Conservation (phyloP, 2,329 filamentous ascomycete genomes). For the Polychaeton citri region DNA sequence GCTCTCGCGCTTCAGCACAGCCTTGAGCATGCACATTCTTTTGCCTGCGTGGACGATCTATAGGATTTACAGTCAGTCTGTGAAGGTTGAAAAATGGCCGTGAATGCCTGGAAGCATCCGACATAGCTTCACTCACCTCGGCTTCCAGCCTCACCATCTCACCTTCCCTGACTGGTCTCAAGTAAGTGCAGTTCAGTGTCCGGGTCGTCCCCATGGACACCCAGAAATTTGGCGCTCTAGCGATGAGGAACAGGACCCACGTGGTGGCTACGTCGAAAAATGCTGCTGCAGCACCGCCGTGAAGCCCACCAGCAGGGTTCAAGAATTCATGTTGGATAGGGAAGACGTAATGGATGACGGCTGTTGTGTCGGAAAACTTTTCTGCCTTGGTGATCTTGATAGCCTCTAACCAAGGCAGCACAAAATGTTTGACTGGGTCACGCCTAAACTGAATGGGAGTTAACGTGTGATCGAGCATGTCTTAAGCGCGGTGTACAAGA, state of each 20-base stretch:
- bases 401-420: conserved; percentile 8
- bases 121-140: conserved; percentile 11
- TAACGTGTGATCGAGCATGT: background rate
- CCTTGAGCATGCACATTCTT: conserved; percentile 10
- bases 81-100: too few species aligned
- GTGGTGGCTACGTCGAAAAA: conserved; percentile 13
- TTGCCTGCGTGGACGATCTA: conserved; percentile 14
- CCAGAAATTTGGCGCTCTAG: conserved; percentile 11
- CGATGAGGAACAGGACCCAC: conserved; percentile 8
- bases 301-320: conserved; percentile 11
- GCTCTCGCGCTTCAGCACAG: conserved; percentile 11
- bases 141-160: conserved; percentile 11
- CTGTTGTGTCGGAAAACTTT: conserved; percentile 5
- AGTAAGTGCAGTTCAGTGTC: conserved; percentile 9
- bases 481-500: background rate
- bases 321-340: conserved; percentile 11
- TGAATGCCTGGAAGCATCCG: too few species aligned
- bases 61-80: background rate
- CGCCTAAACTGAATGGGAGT: background rate
- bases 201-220: conserved; percentile 11
- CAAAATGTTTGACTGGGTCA: conserved; percentile 5
- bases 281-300: conserved; percentile 11
- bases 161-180: conserved; percentile 11
- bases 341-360: conserved; percentile 10
- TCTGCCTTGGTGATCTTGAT: conserved; percentile 9